phyloP scores from a whole-genome alignment of 345 rosid species.

The Eucalyptus erythrocorys region DNA sequence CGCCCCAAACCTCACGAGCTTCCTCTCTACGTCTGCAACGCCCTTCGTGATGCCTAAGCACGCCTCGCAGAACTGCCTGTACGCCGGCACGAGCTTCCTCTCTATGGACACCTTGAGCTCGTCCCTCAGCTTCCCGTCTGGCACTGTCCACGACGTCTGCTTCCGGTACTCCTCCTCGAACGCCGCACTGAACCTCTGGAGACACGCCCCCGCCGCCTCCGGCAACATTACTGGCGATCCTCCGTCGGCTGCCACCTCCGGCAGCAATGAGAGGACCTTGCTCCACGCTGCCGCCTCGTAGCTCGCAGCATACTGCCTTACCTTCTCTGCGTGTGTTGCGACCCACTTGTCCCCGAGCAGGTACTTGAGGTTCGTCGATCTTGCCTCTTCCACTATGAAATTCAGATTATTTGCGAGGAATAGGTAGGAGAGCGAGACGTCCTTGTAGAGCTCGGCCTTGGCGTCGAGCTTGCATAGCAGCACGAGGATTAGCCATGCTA shows the following conservation, averaged over 20 bases:
- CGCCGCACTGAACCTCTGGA: conserved; percentile 1
- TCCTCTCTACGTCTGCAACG: neutral
- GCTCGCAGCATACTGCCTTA: neutral
- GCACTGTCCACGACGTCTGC: conserved; percentile 6
- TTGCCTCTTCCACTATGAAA: neutral
- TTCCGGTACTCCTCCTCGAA: conserved; percentile 20
- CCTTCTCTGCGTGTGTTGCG: neutral
- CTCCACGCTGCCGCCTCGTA: conserved; percentile 12
- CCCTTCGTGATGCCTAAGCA: neutral
- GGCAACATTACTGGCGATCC: neutral
- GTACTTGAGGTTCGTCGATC: conserved; percentile 5
- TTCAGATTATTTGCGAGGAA: conserved; percentile 21
- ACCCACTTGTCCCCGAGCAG: conserved; percentile 17
- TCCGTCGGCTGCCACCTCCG: neutral
- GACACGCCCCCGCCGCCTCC: neutral
- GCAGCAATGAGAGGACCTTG: neutral
- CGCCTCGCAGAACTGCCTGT: conserved; percentile 2
- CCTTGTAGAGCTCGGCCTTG: conserved; percentile 9
- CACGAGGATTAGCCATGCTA: conserved; percentile 8
- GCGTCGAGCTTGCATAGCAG: conserved; percentile 11
- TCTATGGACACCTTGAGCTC: conserved; percentile 6
- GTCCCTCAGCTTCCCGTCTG: conserved; percentile 19
- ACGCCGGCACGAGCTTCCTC: conserved; percentile 1
- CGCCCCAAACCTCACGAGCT: conserved; percentile 1
- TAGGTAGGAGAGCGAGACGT: conserved; percentile 5